Percentiles rank a stretch among this genome's conserved stretches.
These are phyloP conservation scores for Murraya koenigii DNA, from an alignment of 345 rosid species.

Conservation along the genomic window DNA sequence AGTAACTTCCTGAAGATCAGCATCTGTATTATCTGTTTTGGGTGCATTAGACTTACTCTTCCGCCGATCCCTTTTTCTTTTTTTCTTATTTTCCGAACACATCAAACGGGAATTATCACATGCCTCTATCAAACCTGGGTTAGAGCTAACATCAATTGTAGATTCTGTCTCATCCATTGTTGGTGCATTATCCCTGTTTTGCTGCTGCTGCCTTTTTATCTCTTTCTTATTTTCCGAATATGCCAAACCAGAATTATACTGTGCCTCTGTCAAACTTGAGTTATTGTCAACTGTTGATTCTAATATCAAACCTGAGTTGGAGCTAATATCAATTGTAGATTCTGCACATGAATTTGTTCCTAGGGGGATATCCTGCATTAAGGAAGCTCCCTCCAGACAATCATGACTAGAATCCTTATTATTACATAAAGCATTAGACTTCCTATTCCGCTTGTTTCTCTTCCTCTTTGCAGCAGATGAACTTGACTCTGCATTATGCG, in stretches of 20 bases:
- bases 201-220: conserved; percentile 13
- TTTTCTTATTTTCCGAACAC: conserved; percentile 13
- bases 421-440: not conserved
- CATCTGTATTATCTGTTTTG: not conserved
- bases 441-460: not conserved
- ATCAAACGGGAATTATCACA: conserved; percentile 3
- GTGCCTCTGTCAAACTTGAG: conserved; percentile 3
- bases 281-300: not conserved
- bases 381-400: not conserved
- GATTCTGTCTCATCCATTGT: not conserved
- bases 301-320: not conserved
- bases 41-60: not conserved
- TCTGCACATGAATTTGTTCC: not conserved
- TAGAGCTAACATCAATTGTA: not conserved
- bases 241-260: conserved; percentile 1
- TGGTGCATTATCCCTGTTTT: not conserved
- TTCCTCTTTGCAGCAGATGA: not conserved
- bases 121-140: not conserved
- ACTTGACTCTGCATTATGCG: not conserved
- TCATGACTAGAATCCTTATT: conserved; percentile 1
- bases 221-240: conserved; percentile 7
- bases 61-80: conserved; percentile 15
- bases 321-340: not conserved
- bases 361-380: not conserved
- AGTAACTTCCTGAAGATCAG: conserved; percentile 7